Base-by-base conservation (phyloP, 2,329 filamentous ascomycete genomes). In the Clonostachys sp. region DNA sequence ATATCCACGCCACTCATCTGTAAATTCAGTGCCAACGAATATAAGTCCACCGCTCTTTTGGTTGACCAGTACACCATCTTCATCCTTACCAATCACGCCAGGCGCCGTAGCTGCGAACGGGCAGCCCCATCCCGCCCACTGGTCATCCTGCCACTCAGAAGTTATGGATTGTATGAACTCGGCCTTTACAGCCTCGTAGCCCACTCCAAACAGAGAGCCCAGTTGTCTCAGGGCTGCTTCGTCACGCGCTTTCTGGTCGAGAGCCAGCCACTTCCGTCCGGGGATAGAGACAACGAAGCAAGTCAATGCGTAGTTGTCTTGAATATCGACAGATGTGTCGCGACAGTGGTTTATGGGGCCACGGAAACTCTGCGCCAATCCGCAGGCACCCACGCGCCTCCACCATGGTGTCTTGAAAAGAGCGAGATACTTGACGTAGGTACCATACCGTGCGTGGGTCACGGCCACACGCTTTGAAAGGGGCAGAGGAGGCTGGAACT, bases 401-500 rank as follows among this genome's bases (percentile, higher is more conserved):
- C 64, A 67, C 63, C 63, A 66, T 3, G 63, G 62, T 7, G 48
- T 54, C 7, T 53, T 52, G 47, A 63, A 66, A 48, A 53, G 58
- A 3, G 65, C 50, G 8, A 66, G 58, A 14, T 57, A 57, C 40
- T 78, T 78, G 48, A 68, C 69, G 49, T 77, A 74, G 41, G 72
- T 65, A 1, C 74, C 72, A 4, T 73, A 61, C 4, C 50, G 58
- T 14, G 65, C 67, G 1, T 58, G 53, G 17, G 64, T 53, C 34
- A 63, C 61, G 12, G 74, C 55, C 3, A 61, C 55, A 5, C 61
- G 55, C 30, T 70, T 64, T 4, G 59, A 55, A 0, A 51, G 34
- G 0, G 74, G 68, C 1, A 78, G 60, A 1, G 67, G 53, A 1
- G 78, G 78, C 0, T 62, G 56, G 56, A 80, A 76, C 5, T 57